These are phyloP conservation scores for Pythium myriotylum DNA, from an alignment of 352 stramenopile species.

Conservation along the genomic window DNA sequence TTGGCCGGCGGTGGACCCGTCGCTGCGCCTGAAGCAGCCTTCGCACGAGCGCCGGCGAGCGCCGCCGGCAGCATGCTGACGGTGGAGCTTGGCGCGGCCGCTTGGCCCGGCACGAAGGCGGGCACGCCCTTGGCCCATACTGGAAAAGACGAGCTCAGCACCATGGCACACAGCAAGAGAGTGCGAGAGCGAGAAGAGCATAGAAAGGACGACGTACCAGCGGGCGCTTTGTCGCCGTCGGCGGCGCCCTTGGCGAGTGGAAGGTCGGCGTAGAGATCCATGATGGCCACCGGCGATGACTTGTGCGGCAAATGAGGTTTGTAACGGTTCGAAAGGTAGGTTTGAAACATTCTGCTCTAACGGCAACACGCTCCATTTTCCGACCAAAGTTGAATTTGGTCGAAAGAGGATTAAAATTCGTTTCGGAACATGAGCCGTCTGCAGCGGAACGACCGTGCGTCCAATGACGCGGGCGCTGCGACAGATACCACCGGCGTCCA, in stretches of 20 bases:
- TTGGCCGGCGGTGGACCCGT: conserved; percentile 15
- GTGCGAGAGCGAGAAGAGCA: not conserved
- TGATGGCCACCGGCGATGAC: conserved; percentile 12
- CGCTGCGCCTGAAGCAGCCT: conserved; percentile 33
- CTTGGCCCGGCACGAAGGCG: conserved; percentile 11
- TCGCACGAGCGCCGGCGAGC: conserved; percentile 40
- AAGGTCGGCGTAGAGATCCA: conserved; percentile 84
- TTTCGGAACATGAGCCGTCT: no score
- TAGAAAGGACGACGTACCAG: not conserved
- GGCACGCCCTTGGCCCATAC: conserved; percentile 48
- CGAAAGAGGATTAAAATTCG: no score
- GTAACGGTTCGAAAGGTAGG: conserved; percentile 3
- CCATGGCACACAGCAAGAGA: not conserved
- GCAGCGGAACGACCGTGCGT: no score
- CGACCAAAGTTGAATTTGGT: no score
- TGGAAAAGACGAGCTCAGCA: conserved; percentile 12
- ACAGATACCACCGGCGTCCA: no score
- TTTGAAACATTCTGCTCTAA: not conserved
- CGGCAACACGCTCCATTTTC: no score
- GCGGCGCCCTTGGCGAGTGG: conserved; percentile 64
- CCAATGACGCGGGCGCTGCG: no score
- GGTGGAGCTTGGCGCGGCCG: conserved; percentile 10
- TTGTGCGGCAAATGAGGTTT: not conserved
- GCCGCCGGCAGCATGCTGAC: conserved; percentile 53
- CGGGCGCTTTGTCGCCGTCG: conserved; percentile 40